These are phyloP conservation scores for Lonicera japonica DNA, from an alignment of 129 eudicot genomes.

Conservation along the genomic window DNA sequence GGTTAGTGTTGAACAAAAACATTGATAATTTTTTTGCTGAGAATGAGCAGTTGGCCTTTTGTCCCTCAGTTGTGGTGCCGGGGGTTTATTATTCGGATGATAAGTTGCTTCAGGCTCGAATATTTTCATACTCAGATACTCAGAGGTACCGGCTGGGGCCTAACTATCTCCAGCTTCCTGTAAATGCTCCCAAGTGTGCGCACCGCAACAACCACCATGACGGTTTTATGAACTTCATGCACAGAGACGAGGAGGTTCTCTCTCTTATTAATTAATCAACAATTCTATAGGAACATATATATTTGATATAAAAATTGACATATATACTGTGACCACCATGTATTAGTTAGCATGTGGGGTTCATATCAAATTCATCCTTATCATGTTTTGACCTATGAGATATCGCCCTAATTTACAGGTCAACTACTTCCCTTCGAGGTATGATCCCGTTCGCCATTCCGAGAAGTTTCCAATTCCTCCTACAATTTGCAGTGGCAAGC, in stretches of 20 bases:
- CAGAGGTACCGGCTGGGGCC: constrained; percentile 22
- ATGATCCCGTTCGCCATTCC: constrained; percentile 12
- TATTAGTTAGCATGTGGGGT: too few relatives aligned
- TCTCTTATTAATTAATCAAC: too few relatives aligned
- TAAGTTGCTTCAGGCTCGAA: constrained; percentile 20
- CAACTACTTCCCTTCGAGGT: constrained; percentile 24
- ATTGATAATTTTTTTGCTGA: constrained; percentile 25
- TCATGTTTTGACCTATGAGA: too few relatives aligned
- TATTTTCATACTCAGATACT: constrained; percentile 16
- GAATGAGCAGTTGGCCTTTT: constrained; percentile 24
- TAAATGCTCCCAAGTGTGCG: constrained; percentile 24
- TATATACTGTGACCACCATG: too few relatives aligned
- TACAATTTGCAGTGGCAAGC: constrained; percentile 9
- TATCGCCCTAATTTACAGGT: constrained; percentile 6
- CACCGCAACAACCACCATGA: constrained; percentile 24
- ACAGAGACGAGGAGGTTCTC: constrained; percentile 24
- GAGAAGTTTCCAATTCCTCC: constrained; percentile 18
- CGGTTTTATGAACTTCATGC: constrained; percentile 20
- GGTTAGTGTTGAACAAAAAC: constrained; percentile 23
- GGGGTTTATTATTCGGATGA: constrained; percentile 24
- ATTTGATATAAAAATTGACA: too few relatives aligned
- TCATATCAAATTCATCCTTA: too few relatives aligned
- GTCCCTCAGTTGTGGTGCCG: constrained; percentile 16
- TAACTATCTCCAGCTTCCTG: constrained; percentile 22
- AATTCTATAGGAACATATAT: too few relatives aligned